Base-by-base conservation (phyloP, 768 basidiomycete species). In the Dictyophora rubrovolvata region DNA sequence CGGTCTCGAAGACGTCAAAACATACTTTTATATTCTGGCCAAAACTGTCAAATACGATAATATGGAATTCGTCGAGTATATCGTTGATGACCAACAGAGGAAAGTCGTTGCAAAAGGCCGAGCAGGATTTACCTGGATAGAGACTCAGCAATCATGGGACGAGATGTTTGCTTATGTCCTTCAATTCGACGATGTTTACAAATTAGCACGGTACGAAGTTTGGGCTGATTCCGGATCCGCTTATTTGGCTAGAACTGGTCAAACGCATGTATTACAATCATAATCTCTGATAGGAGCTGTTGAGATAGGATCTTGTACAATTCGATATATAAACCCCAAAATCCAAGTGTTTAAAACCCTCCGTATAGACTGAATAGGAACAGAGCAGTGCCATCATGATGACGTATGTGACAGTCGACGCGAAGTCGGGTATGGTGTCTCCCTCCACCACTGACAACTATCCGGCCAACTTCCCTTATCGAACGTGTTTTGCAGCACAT, bases 221-320 rank as follows among this genome's bases (percentile, higher is more conserved):
- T 86, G 84, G 84, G 82, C 81, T 11, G 85, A 86, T 68, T 80
- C 83, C 7, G 84, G 82, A 11, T 79, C 83, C 5, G 77, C 81
- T 10, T 83, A 82, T 68, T 73, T 85, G 14, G 84, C 83, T 5
- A 74, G 79, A 42, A 72, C 68, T 21, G 82, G 83, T n/a, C 64
- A 72, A 65, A 66, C 83, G 47, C 64, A 67, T 35, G 70, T 12
- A 14, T 42, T 42, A n/a, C 42, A 42, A 4, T 42, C n/a, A 9
- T 42, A 42, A 42, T 14, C 12, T 4, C 12, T 4, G n/a, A n/a
- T 14, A 12, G 10, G 3, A 42, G 10, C n/a, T 42, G 4, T 42
- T 28, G 28, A 2, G 7, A 28, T 28, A 28, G 7, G 2, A 28
- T 28, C 28, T 28, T 28, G 28, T 28, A 28, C 28, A 28, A 28